These are phyloP conservation scores for Cephaloascus fragrans DNA, from an alignment of 805 yeast genomes.

Conservation along the genomic window DNA sequence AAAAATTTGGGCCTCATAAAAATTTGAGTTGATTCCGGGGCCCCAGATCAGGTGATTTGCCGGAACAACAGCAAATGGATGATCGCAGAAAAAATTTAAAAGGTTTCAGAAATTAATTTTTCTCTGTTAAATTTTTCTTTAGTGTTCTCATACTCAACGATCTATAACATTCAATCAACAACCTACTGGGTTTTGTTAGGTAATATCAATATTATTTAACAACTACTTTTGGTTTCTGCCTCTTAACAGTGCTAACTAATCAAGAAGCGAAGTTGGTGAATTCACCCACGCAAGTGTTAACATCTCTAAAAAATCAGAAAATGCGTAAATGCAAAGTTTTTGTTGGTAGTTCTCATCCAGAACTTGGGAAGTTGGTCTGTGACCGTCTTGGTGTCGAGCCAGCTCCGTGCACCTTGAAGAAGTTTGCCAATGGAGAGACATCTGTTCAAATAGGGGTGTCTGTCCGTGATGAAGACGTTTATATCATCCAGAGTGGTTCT, in stretches of 20 bases:
- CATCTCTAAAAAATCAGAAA: background rate
- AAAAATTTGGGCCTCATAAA: no score
- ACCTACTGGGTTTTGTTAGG: background rate
- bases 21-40: no score
- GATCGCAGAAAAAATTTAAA: background rate
- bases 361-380: constrained; percentile 84
- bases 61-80: background rate
- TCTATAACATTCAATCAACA: background rate
- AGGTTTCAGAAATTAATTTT: background rate
- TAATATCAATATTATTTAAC: background rate
- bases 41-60: constrained; percentile 12
- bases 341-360: constrained; percentile 95
- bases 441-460: constrained; percentile 92
- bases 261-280: background rate
- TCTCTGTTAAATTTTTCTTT: constrained; percentile 1
- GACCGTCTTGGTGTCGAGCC: constrained; percentile 85
- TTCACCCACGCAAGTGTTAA: background rate
- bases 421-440: constrained; percentile 96
- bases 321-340: constrained; percentile 98
- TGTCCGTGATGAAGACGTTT: constrained; percentile 95
- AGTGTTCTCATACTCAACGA: background rate
- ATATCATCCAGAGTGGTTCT: constrained; percentile 85
- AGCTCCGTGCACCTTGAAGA: constrained; percentile 85
- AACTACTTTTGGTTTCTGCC: background rate
- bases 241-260: background rate